phyloP scores from a whole-genome alignment of 2,329 filamentous ascomycete genomes.

The Epichloe festucae region DNA sequence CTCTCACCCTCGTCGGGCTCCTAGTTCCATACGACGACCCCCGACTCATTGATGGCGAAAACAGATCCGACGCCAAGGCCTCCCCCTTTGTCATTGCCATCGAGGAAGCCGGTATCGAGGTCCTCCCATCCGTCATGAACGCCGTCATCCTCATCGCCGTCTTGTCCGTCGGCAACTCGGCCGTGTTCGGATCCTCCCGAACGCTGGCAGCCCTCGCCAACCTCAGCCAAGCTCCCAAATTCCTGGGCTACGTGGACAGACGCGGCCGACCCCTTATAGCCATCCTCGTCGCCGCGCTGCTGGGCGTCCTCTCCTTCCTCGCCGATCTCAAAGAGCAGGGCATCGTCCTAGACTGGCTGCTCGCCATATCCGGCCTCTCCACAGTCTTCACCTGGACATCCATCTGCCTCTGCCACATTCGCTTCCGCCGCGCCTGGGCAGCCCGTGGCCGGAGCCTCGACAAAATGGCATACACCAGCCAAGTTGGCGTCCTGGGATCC shows the following conservation, averaged over 20 bases:
- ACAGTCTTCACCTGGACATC: slow-evolving; percentile 71
- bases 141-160: slow-evolving; percentile 87
- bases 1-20: slow-evolving; percentile 67
- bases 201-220: slow-evolving; percentile 84
- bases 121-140: slow-evolving; percentile 83
- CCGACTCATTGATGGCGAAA: slow-evolving; percentile 44
- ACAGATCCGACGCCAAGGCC: slow-evolving; percentile 53
- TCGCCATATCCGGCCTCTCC: slow-evolving; percentile 59
- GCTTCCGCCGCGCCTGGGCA: slow-evolving; percentile 74
- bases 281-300: slow-evolving; percentile 50
- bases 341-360: slow-evolving; percentile 66
- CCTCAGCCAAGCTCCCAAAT: slow-evolving; percentile 65
- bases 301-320: slow-evolving; percentile 66
- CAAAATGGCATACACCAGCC: slow-evolving; percentile 70
- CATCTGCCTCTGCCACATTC: slow-evolving; percentile 84
- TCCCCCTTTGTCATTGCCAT: slow-evolving; percentile 94
- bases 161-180: slow-evolving; percentile 80
- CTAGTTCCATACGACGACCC: slow-evolving; percentile 62
- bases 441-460: slow-evolving; percentile 53
- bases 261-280: slow-evolving; percentile 67
- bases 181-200: slow-evolving; percentile 81
- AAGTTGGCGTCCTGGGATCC: slow-evolving; percentile 67
- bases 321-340: slow-evolving; percentile 48
- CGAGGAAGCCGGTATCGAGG: slow-evolving; percentile 65
- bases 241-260: slow-evolving; percentile 71